A percentile compares a stretch with the other conserved stretches of the same genome.
Conservation (phyloP, 2,329 filamentous ascomycete genomes). For the Talaromyces albobiverticillius region DNA sequence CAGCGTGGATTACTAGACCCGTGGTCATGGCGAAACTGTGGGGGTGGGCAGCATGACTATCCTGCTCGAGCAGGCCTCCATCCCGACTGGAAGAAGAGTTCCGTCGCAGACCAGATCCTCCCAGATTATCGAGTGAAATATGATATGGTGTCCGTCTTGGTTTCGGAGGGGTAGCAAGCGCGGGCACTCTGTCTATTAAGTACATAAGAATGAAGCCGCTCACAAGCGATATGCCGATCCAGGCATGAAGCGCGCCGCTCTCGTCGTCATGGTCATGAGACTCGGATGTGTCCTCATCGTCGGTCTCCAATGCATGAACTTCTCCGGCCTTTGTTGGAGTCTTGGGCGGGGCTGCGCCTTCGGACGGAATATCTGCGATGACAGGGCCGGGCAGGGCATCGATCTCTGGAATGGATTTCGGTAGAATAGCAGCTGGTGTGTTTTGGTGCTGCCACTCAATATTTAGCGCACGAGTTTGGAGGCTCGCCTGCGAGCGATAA, state of each 20-base stretch:
- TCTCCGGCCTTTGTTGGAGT: conserved; percentile 10
- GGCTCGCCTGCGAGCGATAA: conserved; percentile 28
- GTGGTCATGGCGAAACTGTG: conserved; percentile 76
- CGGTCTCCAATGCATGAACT: conserved; percentile 6
- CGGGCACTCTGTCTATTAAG: conserved; percentile 81
- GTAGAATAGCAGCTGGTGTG: conserved; percentile 2
- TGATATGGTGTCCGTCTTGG: conserved; percentile 69
- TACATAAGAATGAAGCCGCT: conserved; percentile 96
- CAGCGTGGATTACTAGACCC: conserved; percentile 92
- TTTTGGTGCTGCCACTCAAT: conserved; percentile 27
- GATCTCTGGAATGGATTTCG: conserved; percentile 12
- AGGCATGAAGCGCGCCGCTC: conserved; percentile 60
- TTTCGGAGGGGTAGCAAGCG: conserved; percentile 66
- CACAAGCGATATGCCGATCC: conserved; percentile 82
- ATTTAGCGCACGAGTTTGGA: conserved; percentile 26
- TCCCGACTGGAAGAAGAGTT: conserved; percentile 39
- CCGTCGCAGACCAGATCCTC: conserved; percentile 53
- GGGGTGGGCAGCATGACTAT: conserved; percentile 28
- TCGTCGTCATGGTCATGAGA: conserved; percentile 24
- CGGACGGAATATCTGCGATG: conserved; percentile 18
- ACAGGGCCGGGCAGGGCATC: conserved; percentile 28
- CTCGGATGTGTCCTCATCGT: conserved; percentile 22
- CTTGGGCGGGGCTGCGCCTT: conserved; percentile 7
- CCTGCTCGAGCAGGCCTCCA: conserved; percentile 35
- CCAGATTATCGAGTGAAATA: conserved; percentile 82